Evolutionary conservation across 345 rosid species (phyloP), one percentile per base, ranked within the genome.

Genomic region (Hypericum perforatum): DNA sequence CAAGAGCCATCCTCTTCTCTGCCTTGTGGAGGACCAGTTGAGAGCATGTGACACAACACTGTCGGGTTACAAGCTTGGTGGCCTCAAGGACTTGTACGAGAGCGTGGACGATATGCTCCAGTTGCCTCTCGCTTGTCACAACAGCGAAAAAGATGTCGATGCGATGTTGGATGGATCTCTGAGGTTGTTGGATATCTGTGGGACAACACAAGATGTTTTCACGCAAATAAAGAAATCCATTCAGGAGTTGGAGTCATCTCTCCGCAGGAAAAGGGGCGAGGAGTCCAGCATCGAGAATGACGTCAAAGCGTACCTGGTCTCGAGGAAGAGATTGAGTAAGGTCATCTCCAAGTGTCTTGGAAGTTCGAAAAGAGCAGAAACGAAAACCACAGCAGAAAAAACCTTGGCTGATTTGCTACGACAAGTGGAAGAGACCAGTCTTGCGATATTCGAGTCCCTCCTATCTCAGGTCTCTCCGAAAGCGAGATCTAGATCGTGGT

Each of bases 121-220:
- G 45, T 59, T 60, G 36, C 42, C 64, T 3, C 63, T 49, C 29
- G 57, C 70, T 10, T 39, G 58, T 11, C 6, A 46, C 7, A 11
- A 39, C 39, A 11, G 10, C 11, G 9, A 11, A 7, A 32, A 56
- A 29, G 44, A 41, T 16, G 39, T 69, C 0, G 75, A 78, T 48
- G 61, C 68, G 42, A 54, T 71, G 51, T 59, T 74, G 16, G 70
- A 74, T 12, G 81, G 81, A 15, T 74, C 73, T 39, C 64, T 79
- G 1, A 65, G 53, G 57, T 10, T 67, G 49, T 48, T 76, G 43
- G 79, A 79, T 61, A 52, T 76, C 4, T 76, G 80, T 13, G 51
- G 75, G 42, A 67, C 48, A 5, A 37, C 65, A 8, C 60, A 68
- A 63, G 78, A 76, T 52, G 71, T 61, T 60, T 12, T 76, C 58